Base-by-base conservation (phyloP, 2,329 filamentous ascomycete genomes). In the Calonectria pteridis region DNA sequence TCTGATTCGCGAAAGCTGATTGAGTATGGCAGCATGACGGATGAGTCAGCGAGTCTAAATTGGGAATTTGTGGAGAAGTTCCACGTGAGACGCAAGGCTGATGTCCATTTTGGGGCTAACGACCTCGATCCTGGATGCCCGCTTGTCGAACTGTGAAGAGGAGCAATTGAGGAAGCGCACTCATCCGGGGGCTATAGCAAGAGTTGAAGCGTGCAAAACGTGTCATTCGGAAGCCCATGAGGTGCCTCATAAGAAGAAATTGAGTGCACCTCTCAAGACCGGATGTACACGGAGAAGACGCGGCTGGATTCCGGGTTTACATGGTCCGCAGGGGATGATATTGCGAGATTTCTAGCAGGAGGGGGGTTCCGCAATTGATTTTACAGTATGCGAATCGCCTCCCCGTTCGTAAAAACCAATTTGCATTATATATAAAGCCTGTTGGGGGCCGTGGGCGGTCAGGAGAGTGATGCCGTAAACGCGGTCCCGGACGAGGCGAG, bases 21-120 rank as follows among this genome's bases (percentile, higher is more conserved):
- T 66, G 51, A 50, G 55, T n/a, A 37, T 59, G 55, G 55, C 33
- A 33, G 9, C 29, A 46, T 40, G 59, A 29, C 65, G 23, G 77
- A 75, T 82, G 76, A 82, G 75, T 81, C 78, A 81, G 72, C 76
- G n/a, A 73, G 37, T 53, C 63, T 67, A 69, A 67, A 67, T 59
- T 73, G 71, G 72, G 49, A 62, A 67, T 73, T 71, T 77, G 75
- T 82, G 79, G 80, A 75, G 72, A 73, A 69, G 33, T 72, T 78
- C 77, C 81, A 83, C 78, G 79, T 82, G 78, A 81, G 75, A 78
- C 67, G 77, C 79, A 81, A 82, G 77, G 77, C 81, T 80, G 77
- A 80, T 71, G 63, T 59, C 73, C 68, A 65, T 67, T 77, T 75
- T 78, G 64, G 74, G 69, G 62, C 72, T 77, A 77, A 73, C 74